Evolutionary conservation across 2,329 filamentous ascomycete genomes (phyloP).

Genomic region (Penicillium sp.): DNA sequence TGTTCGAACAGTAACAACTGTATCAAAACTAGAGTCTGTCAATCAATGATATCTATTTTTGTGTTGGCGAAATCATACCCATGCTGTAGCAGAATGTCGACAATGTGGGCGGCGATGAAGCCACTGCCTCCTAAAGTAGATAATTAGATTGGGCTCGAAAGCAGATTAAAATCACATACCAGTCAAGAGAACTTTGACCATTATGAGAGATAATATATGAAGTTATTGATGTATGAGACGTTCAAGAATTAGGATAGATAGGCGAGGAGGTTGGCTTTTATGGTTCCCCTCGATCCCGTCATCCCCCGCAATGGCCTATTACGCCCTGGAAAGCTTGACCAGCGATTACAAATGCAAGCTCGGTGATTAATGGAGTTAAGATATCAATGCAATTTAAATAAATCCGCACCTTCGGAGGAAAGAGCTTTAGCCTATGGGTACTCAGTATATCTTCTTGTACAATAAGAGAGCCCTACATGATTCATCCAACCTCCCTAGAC

Average conservation of each 20-base stretch:
- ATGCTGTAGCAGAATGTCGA: constrained; percentile 50
- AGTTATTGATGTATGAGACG: neutral
- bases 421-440: neutral
- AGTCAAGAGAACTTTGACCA: constrained; percentile 35
- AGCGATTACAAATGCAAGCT: constrained; percentile 16
- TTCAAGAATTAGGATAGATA: neutral
- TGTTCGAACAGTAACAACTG: constrained; percentile 56
- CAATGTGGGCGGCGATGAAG: constrained; percentile 59
- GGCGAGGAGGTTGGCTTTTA: constrained; percentile 14
- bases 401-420: neutral
- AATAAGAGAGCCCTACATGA: neutral
- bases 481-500: neutral
- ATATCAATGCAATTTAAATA: neutral
- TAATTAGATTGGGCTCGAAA: constrained; percentile 25
- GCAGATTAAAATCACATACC: constrained; percentile 25
- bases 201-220: constrained; percentile 13
- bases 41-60: neutral
- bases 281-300: constrained; percentile 19
- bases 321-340: neutral
- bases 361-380: neutral
- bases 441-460: neutral
- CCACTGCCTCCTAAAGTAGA: constrained; percentile 47
- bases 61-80: constrained; percentile 28
- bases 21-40: constrained; percentile 43
- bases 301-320: constrained; percentile 9